phyloP scores from a whole-genome alignment of 2,329 filamentous ascomycete species.

The Penicillium hesseltinei region DNA sequence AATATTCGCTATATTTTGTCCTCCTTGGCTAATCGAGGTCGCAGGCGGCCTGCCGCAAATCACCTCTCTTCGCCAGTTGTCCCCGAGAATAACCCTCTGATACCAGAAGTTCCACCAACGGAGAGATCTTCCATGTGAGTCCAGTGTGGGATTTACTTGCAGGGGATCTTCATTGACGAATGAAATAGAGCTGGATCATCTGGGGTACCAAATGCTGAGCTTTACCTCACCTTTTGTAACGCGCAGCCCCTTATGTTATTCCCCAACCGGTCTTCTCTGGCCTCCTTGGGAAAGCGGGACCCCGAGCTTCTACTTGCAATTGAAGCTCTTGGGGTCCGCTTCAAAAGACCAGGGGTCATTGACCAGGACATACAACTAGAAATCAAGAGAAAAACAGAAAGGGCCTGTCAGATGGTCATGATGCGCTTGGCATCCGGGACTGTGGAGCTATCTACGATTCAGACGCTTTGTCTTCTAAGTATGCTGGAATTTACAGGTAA shows the following conservation, averaged over 20 bases:
- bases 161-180: background rate
- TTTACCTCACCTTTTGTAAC: slow-evolving; percentile 34
- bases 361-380: slow-evolving; percentile 10
- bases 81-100: background rate
- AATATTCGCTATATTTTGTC: background rate
- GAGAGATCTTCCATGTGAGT: background rate
- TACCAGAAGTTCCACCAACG: background rate
- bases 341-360: slow-evolving; percentile 15
- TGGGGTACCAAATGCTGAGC: slow-evolving; percentile 14
- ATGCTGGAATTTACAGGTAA: slow-evolving; percentile 33
- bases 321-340: slow-evolving; percentile 30
- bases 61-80: background rate
- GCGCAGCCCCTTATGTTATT: slow-evolving; percentile 37
- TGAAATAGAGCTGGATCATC: background rate
- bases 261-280: slow-evolving; percentile 14
- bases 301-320: slow-evolving; percentile 31
- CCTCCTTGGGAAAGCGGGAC: slow-evolving; percentile 20
- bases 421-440: slow-evolving; percentile 26
- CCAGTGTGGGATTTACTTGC: accelerated
- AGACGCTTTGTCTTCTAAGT: slow-evolving; percentile 34
- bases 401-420: slow-evolving; percentile 28
- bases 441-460: slow-evolving; percentile 36
- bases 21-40: background rate
- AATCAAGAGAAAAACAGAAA: slow-evolving; percentile 20
- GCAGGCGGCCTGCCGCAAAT: background rate